Percentiles rank a stretch among this genome's conserved stretches.
Evolutionary conservation across 306 rosid species (phyloP).

Genomic region (Hippophae gyantsensis): DNA sequence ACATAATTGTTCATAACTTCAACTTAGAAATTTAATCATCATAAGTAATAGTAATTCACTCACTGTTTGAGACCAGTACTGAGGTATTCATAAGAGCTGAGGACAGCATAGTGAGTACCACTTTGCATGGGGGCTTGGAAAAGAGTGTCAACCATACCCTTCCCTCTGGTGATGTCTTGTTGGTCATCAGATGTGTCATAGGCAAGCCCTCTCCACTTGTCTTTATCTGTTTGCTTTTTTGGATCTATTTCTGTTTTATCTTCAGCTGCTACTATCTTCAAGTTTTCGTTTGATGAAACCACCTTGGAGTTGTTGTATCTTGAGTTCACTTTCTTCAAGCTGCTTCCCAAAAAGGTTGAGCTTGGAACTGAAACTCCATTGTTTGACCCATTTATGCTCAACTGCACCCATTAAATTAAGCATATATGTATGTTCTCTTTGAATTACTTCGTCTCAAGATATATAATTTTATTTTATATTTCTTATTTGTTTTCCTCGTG

Average conservation of each 20-base stretch:
- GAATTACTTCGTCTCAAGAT: no score
- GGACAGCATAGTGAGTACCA: conserved; percentile 74
- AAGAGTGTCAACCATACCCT: conserved; percentile 80
- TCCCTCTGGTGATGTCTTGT: conserved; percentile 93
- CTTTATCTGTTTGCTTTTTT: conserved; percentile 40
- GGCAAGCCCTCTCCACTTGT: conserved; percentile 66
- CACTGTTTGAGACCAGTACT: conserved; percentile 67
- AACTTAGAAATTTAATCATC: not conserved
- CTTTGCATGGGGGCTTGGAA: conserved; percentile 56
- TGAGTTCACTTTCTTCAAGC: conserved; percentile 57
- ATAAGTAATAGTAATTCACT: conserved; percentile 11
- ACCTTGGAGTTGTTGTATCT: conserved; percentile 33
- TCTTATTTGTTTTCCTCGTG: no score
- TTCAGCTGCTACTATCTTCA: conserved; percentile 33
- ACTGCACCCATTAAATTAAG: conserved; percentile 26
- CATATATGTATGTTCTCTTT: no score
- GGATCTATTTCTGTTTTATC: conserved; percentile 19
- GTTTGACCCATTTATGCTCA: conserved; percentile 58
- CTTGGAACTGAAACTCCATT: conserved; percentile 45
- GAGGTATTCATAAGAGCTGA: conserved; percentile 84
- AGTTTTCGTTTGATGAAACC: conserved; percentile 34
- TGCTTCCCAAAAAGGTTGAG: conserved; percentile 65
- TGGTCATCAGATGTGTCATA: conserved; percentile 76
- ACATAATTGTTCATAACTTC: not conserved
- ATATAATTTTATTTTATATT: no score